Evolutionary conservation across 2,329 filamentous ascomycete species (phyloP).

Genomic region (Aureobasidium sp.): DNA sequence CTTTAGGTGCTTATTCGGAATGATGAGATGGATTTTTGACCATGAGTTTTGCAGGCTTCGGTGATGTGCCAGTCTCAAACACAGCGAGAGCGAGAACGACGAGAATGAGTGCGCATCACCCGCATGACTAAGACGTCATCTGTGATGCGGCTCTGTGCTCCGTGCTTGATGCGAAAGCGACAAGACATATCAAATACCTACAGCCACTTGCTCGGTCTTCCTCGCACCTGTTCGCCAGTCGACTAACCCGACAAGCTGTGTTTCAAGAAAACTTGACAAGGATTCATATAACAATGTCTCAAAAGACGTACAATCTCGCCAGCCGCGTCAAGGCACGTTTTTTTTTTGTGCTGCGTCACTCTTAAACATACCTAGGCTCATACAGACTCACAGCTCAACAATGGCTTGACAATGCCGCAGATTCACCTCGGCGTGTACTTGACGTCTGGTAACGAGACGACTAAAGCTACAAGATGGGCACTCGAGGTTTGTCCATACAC

Average conservation of each 20-base stretch:
- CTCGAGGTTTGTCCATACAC: slow-evolving; percentile 45
- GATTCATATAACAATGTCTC: slow-evolving; percentile 32
- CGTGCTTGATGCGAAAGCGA: slow-evolving; percentile 5
- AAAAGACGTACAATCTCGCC: slow-evolving; percentile 44
- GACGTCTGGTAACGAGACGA: slow-evolving; percentile 69
- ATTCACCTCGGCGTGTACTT: slow-evolving; percentile 81
- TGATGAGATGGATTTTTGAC: neutral
- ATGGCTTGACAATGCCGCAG: slow-evolving; percentile 72
- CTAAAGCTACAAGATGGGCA: slow-evolving; percentile 62
- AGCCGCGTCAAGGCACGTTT: slow-evolving; percentile 44
- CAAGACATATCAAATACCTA: neutral
- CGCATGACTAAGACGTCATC: neutral
- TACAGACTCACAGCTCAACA: slow-evolving; percentile 56
- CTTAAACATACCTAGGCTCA: slow-evolving; percentile 29
- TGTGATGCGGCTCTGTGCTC: slow-evolving; percentile 3
- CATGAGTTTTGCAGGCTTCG: no score
- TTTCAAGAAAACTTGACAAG: neutral
- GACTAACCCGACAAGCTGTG: neutral
- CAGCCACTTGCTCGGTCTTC: neutral
- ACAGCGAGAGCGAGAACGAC: neutral
- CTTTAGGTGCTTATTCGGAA: neutral
- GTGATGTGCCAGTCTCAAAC: neutral
- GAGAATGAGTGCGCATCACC: neutral
- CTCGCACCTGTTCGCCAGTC: neutral
- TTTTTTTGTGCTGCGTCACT: slow-evolving; percentile 28